Evolutionary conservation across 352 stramenopile genomes (phyloP), one percentile per base, ranked within the genome.

Genomic region (Globisporangium spiculum): DNA sequence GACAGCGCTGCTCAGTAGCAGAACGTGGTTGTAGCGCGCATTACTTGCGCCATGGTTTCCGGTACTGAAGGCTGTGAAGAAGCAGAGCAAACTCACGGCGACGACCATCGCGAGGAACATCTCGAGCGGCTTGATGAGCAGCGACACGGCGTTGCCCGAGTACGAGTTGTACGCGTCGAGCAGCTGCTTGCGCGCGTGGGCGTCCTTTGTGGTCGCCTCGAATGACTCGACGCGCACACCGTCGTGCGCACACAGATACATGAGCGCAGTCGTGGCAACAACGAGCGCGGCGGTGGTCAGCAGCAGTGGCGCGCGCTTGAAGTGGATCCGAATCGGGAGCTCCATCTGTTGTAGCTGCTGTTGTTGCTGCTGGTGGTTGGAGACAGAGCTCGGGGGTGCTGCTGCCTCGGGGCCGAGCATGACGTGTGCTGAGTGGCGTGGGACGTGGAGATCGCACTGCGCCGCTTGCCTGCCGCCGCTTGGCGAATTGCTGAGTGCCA

Each of bases 1-100:
- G 9, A 5, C 22, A 9, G 44, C 26, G 5, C n/a, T 65, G 24
- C 30, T 26, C 24, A 30, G 3, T 18, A 57, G 7, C 4, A 57
- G 8, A 5, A 54, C 24, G 24, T 34, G 41, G 22, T 65, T 32
- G 67, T 63, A 82, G 87, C 86, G n/a, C 26, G 22, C 20, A 4
- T 12, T 30, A 24, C 24, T 22, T 32, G 22, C 12, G 4, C 27
- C 14, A 3, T 44, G 38, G 0, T 9, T 12, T 26, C 52, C 18
- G 16, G 52, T 65, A 24, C 52, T 58, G 20, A 65, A 65, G 1
- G 26, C 60, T 16, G 60, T 65, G 12, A 41, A 44, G 38, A 65
- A 65, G 46, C 60, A 65, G 38, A 65, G 60, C 7, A 65, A 16
- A 8, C 34, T 36, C 16, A 44, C 38, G 5, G 60, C 38, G 22